These are phyloP conservation scores for Xerocomellus intermedius DNA, from an alignment of 768 basidiomycete species.

Conservation along the genomic window DNA sequence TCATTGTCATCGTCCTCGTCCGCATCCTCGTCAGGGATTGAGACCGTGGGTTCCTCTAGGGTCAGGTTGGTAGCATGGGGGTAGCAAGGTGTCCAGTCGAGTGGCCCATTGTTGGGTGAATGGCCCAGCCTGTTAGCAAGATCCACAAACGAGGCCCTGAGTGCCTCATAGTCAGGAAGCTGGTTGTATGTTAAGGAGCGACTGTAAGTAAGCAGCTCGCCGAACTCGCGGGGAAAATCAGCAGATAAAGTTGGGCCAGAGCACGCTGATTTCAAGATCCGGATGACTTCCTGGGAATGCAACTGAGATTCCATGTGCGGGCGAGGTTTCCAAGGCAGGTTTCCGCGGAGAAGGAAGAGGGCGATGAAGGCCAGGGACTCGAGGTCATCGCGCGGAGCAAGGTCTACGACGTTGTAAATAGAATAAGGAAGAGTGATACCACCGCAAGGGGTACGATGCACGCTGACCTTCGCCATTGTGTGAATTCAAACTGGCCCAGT, in stretches of 20 bases:
- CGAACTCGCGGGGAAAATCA: neutral
- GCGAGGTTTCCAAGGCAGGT: constrained; percentile 2
- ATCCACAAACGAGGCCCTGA: neutral
- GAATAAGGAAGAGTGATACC: neutral
- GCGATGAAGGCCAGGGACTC: neutral
- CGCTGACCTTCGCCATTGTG: constrained; percentile 5
- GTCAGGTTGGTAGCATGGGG: neutral
- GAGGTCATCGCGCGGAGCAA: neutral
- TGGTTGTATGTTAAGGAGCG: constrained; percentile 1
- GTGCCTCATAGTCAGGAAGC: neutral
- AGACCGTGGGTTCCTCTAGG: neutral
- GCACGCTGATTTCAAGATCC: neutral
- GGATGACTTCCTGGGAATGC: neutral
- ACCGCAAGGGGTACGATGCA: too few species aligned
- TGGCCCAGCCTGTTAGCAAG: neutral
- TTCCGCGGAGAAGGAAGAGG: constrained; percentile 3
- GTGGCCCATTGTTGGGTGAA: neutral
- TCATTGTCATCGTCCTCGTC: neutral
- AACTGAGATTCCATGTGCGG: neutral
- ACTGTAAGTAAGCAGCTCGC: constrained; percentile 1
- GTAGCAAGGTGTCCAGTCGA: constrained; percentile 5
- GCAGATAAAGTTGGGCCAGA: neutral
- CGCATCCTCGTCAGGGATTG: neutral
- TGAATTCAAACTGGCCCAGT: constrained; percentile 3
- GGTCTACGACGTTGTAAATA: neutral